phyloP scores from a whole-genome alignment of 176 grass and related monocot genomes.

The Panicum miliaceum region DNA sequence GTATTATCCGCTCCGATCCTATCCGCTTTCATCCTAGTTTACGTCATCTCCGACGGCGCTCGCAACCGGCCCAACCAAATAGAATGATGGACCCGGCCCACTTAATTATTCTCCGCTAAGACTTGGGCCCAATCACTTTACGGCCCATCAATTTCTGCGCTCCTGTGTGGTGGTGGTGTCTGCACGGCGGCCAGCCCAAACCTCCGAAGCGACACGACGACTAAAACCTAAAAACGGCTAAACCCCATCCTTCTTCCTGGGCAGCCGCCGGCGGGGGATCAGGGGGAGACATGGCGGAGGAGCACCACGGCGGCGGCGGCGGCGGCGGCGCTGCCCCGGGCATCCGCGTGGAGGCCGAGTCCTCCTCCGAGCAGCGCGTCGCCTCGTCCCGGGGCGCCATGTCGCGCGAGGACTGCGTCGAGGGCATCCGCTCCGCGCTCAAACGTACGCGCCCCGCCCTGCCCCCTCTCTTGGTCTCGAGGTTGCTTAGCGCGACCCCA shows the following conservation, averaged over 20 bases:
- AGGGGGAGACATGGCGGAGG: constrained; percentile 35
- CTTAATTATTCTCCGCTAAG: background rate
- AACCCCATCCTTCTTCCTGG: background rate
- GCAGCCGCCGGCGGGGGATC: constrained; percentile 20
- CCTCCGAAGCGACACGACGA: background rate
- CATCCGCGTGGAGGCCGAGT: constrained; percentile 25
- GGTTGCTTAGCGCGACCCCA: background rate
- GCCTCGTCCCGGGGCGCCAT: background rate
- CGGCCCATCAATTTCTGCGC: background rate
- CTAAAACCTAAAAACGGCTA: background rate
- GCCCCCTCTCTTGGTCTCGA: background rate
- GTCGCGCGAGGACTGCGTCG: constrained; percentile 62
- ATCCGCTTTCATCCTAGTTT: too few relatives aligned
- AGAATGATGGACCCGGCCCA: background rate
- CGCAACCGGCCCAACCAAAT: background rate
- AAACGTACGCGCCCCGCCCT: constrained; percentile 32
- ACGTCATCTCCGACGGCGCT: too few relatives aligned
- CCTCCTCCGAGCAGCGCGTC: background rate
- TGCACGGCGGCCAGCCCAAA: background rate
- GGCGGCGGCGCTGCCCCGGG: background rate
- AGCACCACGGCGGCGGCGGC: constrained; percentile 6
- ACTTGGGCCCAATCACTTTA: background rate
- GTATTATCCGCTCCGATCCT: too few relatives aligned
- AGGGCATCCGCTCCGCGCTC: constrained; percentile 61
- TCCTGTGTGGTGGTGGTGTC: too few relatives aligned